phyloP scores from a whole-genome alignment of 257 asterid genomes.

The Scutellaria barbata region DNA sequence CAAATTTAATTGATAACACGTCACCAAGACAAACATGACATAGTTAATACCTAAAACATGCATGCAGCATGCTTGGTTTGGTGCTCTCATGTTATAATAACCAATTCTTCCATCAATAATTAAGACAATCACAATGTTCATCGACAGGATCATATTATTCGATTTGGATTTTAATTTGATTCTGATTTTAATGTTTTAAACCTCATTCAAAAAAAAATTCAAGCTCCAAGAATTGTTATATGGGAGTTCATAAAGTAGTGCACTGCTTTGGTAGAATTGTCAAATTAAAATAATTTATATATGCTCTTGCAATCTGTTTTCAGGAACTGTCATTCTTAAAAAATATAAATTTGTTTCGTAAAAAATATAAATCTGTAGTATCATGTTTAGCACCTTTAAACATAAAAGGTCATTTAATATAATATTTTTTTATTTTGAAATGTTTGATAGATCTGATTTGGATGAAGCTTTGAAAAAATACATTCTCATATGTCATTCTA shows the following conservation, averaged over 20 bases:
- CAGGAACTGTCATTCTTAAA: neutral
- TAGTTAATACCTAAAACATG: slow-evolving; percentile 10
- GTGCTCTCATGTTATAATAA: neutral
- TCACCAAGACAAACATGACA: neutral
- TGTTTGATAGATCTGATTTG: too few species aligned
- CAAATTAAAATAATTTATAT: neutral
- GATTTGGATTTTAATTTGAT: slow-evolving; percentile 1
- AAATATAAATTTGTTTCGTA: too few species aligned
- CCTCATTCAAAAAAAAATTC: neutral
- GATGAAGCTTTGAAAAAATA: too few species aligned
- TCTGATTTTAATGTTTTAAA: too few species aligned
- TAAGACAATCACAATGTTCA: neutral
- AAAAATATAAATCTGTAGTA: too few species aligned
- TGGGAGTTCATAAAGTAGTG: neutral
- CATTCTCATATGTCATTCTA: too few species aligned
- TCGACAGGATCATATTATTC: neutral
- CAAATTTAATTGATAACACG: neutral
- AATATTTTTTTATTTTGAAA: too few species aligned
- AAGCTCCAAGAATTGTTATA: neutral
- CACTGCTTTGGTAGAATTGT: neutral
- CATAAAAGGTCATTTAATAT: too few species aligned
- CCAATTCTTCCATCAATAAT: neutral
- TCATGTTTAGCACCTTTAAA: too few species aligned
- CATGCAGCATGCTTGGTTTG: slow-evolving; percentile 9
- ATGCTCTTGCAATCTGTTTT: neutral